These are phyloP conservation scores for Wallacemonas sp. DNA, from an alignment of 208 protist genomes.

Conservation along the genomic window DNA sequence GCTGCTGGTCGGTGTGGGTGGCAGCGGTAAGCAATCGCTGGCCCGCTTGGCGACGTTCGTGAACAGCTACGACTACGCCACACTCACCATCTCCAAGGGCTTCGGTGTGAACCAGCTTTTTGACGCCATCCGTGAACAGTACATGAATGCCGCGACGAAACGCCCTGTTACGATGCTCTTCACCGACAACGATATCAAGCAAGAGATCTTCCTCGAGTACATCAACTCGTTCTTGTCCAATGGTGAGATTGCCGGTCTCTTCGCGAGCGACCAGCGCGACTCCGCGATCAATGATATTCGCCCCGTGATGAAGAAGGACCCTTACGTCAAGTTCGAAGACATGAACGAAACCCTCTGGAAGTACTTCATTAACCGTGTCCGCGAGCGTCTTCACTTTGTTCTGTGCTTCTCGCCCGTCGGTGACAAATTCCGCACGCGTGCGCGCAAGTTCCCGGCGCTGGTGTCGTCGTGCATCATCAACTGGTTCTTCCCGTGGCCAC, in stretches of 20 bases:
- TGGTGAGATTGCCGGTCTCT: conserved; percentile 97
- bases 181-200: conserved; percentile 98
- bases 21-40: conserved; percentile 93
- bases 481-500: conserved; percentile 98
- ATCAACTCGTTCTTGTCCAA: conserved; percentile 97
- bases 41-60: conserved; percentile 90
- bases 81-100: conserved; percentile 92
- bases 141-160: conserved; percentile 83
- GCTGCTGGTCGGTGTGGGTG: conserved; percentile 94
- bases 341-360: conserved; percentile 96
- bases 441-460: conserved; percentile 97
- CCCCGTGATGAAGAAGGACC: conserved; percentile 94
- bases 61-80: conserved; percentile 87
- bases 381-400: conserved; percentile 96
- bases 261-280: conserved; percentile 97
- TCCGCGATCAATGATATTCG: conserved; percentile 96
- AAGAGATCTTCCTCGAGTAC: conserved; percentile 98
- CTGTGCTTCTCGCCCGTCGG: conserved; percentile 98
- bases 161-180: conserved; percentile 96
- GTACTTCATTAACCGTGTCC: conserved; percentile 97
- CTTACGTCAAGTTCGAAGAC: conserved; percentile 93
- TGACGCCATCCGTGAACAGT: conserved; percentile 93
- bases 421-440: conserved; percentile 95
- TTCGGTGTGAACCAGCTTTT: conserved; percentile 95
- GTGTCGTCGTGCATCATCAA: conserved; percentile 97